A percentile compares a stretch with the other conserved stretches of the same genome.
phyloP scores from a whole-genome alignment of 768 basidiomycete genomes.

The Boletus rex-veris region DNA sequence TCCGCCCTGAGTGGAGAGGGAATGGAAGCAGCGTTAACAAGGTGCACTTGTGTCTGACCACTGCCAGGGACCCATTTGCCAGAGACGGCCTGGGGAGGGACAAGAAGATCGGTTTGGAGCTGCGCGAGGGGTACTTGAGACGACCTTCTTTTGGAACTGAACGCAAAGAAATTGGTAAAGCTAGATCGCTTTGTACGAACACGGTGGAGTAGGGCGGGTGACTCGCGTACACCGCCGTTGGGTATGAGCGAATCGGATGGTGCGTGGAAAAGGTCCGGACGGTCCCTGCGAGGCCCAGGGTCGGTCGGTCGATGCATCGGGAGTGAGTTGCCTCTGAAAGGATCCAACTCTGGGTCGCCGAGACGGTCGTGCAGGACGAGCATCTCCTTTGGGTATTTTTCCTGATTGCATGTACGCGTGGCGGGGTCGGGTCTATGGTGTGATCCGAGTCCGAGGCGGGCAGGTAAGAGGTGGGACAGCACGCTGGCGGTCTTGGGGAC shows the following conservation, averaged over 20 bases:
- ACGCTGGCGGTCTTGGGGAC: conserved; percentile 32
- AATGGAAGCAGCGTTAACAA: conserved; percentile 9
- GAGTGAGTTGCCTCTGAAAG: conserved; percentile 27
- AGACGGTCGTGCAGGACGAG: conserved; percentile 38
- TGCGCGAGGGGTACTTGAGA: conserved; percentile 10
- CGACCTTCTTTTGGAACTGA: conserved; percentile 25
- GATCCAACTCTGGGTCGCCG: conserved; percentile 37
- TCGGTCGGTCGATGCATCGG: conserved; percentile 27
- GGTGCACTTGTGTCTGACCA: conserved; percentile 4
- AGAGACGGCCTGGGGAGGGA: conserved; percentile 6
- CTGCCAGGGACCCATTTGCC: conserved; percentile 19
- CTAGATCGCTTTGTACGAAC: conserved; percentile 44
- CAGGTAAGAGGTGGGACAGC: conserved; percentile 36
- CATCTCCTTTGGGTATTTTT: conserved; percentile 31
- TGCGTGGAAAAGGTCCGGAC: conserved; percentile 8
- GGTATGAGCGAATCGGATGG: conserved; percentile 37
- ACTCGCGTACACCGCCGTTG: conserved; percentile 63
- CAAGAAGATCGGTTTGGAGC: conserved; percentile 6
- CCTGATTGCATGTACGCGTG: neutral
- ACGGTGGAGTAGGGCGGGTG: conserved; percentile 37
- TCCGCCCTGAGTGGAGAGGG: conserved; percentile 26
- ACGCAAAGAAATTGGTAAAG: conserved; percentile 28
- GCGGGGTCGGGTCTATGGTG: conserved; percentile 12
- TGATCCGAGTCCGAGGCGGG: conserved; percentile 33
- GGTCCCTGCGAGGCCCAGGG: neutral